Evolutionary conservation across 2,329 filamentous ascomycete species (phyloP), one percentile per base, ranked within the genome.

Genomic region (Orbilia brochopaga): DNA sequence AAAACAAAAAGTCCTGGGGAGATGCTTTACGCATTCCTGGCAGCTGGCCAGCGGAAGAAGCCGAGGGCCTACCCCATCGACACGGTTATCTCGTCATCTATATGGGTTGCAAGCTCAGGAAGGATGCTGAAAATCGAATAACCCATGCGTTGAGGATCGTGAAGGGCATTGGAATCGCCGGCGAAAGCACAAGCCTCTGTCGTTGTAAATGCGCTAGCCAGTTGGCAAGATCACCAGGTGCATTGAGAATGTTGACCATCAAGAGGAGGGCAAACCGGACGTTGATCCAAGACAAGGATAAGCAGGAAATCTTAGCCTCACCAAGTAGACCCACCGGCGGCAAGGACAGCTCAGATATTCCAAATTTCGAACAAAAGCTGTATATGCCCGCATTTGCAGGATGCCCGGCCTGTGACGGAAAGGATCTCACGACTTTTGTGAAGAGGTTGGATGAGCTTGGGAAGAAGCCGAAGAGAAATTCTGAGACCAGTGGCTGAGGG

Each of bases 21-120:
- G 21, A 30, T 10, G 42, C 55, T 1, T 17, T 37, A 11, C 21
- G 35, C 5, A 23, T 66, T 10, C 62, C 62, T 13, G 54, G 62
- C 1, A 30, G 62, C n/a, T 66, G 62, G 62, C 62, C 62, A 17
- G 44, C 32, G n/a, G 62, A 66, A 8, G 2, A 19, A 7, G 5
- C 30, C n/a, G 23, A 58, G 4, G 5, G 6, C 2, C 23, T n/a
- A 21, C 21, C 30, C 1, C 52, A 59, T 37, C 53, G 32, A 2
- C 60, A 63, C 21, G 35, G 50, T 11, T 63, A 56, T 44, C 8
- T 32, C 3, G 27, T 66, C 23, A 6, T n/a, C 6, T 66, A 66
- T 30, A 6, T 30, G 19, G 56, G 24, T 2, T 60, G 56, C 32
- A 32, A 50, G 24, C 19, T 37, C 8, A 7, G 19, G 21, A 17